Evolutionary conservation across 2,329 filamentous ascomycete species (phyloP).

Genomic region (Aspergillaceae sp.): DNA sequence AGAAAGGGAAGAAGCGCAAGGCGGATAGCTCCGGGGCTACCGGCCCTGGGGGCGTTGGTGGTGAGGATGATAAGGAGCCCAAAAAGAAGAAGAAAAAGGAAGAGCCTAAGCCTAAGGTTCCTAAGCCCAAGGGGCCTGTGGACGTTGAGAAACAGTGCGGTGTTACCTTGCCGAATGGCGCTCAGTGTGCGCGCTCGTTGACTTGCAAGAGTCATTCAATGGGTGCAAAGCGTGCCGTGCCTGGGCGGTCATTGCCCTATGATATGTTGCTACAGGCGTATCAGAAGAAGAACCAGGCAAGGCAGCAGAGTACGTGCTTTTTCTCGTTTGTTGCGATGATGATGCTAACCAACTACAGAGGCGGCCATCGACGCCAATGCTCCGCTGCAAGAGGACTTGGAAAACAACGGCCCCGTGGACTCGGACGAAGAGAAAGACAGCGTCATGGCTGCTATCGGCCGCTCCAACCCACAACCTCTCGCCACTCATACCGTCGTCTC

Average conservation of each 20-base stretch:
- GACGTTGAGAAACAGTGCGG: conserved; percentile 92
- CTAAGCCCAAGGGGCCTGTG: conserved; percentile 84
- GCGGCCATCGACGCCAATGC: conserved; percentile 92
- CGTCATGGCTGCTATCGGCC: conserved; percentile 71
- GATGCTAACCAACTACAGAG: conserved; percentile 46
- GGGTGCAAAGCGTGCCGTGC: conserved; percentile 84
- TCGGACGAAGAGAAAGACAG: conserved; percentile 88
- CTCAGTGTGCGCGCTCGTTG: conserved; percentile 75
- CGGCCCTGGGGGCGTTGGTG: conserved; percentile 45
- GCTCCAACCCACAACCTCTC: conserved; percentile 70
- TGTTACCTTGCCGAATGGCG: conserved; percentile 74
- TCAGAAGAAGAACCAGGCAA: conserved; percentile 97
- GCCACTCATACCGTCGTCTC: conserved; percentile 52
- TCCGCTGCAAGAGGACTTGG: conserved; percentile 76
- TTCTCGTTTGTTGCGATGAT: not conserved
- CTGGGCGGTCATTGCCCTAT: conserved; percentile 78
- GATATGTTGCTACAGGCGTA: conserved; percentile 84
- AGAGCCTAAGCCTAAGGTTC: conserved; percentile 70
- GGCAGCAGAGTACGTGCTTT: conserved; percentile 72
- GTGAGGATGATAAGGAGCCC: conserved; percentile 63
- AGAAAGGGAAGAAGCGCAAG: conserved; percentile 70
- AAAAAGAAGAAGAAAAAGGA: conserved; percentile 95
- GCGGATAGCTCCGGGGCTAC: conserved; percentile 41
- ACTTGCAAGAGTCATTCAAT: conserved; percentile 95
- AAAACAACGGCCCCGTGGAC: conserved; percentile 73